Conservation (phyloP, 2,329 filamentous ascomycete genomes). For the Aspergillus oerlinghausenensis region DNA sequence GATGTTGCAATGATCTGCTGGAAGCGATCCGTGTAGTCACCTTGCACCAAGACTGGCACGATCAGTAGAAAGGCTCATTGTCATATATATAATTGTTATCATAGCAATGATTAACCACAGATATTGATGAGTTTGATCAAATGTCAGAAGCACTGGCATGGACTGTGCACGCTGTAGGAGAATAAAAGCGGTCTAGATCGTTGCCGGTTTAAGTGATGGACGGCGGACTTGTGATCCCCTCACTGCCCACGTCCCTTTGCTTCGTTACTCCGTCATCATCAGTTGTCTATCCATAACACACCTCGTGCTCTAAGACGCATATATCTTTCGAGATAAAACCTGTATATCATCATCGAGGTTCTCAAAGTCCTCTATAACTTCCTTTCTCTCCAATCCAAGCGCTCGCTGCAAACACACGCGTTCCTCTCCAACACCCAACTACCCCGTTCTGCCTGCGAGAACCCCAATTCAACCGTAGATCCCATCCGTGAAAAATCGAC, state of each 20-base stretch:
- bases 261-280: not conserved
- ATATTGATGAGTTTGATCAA: not conserved
- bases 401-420: not conserved
- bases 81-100: not conserved
- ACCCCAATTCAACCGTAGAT: not conserved
- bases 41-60: not conserved
- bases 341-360: not conserved
- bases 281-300: not conserved
- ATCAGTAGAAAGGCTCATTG: not conserved
- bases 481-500: not conserved
- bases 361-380: not conserved
- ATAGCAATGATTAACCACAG: not conserved
- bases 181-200: constrained; percentile 2
- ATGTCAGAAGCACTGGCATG: not conserved
- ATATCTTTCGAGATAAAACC: not conserved
- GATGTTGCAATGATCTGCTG: not conserved
- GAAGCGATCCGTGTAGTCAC: not conserved
- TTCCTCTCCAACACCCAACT: not conserved
- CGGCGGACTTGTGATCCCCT: not conserved
- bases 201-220: not conserved
- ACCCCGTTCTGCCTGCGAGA: not conserved
- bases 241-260: not conserved
- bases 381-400: not conserved
- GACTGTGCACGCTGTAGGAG: not conserved
- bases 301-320: not conserved